These are phyloP conservation scores for Pseudocercospora ulei DNA, from an alignment of 2,329 filamentous ascomycete species.

Conservation along the genomic window DNA sequence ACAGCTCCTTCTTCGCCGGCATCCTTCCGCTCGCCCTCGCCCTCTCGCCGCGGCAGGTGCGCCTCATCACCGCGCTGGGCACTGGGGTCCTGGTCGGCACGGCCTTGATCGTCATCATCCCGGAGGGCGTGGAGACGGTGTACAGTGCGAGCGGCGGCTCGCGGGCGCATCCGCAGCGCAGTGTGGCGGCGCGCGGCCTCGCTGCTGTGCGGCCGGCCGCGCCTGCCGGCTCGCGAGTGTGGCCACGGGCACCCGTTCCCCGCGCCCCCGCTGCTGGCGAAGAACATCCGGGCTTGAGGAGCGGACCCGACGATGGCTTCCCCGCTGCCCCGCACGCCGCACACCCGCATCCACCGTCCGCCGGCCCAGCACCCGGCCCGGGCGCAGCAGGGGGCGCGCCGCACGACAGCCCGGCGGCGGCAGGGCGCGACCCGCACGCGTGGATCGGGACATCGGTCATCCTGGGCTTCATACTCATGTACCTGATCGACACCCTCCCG, in stretches of 20 bases:
- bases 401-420: background rate
- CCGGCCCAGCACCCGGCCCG: conserved; percentile 19
- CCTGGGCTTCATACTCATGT: conserved; percentile 90
- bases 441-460: conserved; percentile 83
- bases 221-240: conserved; percentile 1
- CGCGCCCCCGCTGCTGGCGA: conserved; percentile 1
- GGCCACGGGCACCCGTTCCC: conserved; percentile 2
- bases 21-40: conserved; percentile 81
- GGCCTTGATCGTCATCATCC: conserved; percentile 92
- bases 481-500: conserved; percentile 79
- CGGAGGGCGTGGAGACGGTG: conserved; percentile 86
- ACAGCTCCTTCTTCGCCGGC: conserved; percentile 85
- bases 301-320: conserved; percentile 31
- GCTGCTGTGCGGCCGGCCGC: conserved; percentile 5
- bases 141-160: conserved; percentile 46
- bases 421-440: conserved; percentile 50
- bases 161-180: conserved; percentile 20
- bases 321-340: conserved; percentile 15
- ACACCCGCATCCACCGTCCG: conserved; percentile 12
- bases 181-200: background rate
- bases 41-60: conserved; percentile 74
- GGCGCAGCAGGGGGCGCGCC: conserved; percentile 3
- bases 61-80: conserved; percentile 82
- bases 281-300: conserved; percentile 19
- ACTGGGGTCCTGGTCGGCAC: conserved; percentile 92